Base-by-base conservation (phyloP, 2,329 filamentous ascomycete species). In the Alternaria alternata region DNA sequence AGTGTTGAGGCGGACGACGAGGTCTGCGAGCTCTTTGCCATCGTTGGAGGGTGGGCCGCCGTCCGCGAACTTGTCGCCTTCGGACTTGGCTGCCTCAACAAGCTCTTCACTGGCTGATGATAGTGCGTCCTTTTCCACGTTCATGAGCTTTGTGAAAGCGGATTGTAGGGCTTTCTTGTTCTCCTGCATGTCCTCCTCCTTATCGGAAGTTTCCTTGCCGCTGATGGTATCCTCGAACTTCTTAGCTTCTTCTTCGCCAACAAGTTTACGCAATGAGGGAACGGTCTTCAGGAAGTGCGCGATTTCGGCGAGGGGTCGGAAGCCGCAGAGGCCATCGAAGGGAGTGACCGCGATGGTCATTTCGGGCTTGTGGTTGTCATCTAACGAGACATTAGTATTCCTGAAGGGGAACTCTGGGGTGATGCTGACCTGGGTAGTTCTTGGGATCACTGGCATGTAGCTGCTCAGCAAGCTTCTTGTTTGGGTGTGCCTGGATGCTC, bases 311-410 rank as follows among this genome's bases (percentile, higher is more conserved):
- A 97, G 83, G 0, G 95, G 95, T 9, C 95, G 88, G 84, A 99
- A 99, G 34, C 95, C 95, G 73, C 95, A 99, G 34, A 99, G 87
- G 0, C 95, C 95, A 77, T 98, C 94, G 68, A 99, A 99, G 0
- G 93, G 90, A 1, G 95, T 98, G 72, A 99, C 90, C 63, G 95
- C 95, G 78, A 99, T 97, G 64, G 95, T 94, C 95, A 99, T 99
- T 81, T 99, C 95, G 34, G 95, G 95, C 82, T 99, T 99, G 85
- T 99, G 95, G 82, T 99, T 99, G 83, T 98, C 94, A 84, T 99
- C 67, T 68, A 42, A n/a, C n/a, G 32, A 14, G 12, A 6, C 24
- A 18, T 59, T 8, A 59, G 57, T 39, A 51, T n/a, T 11, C 16
- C 14, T 18, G 22, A 7, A 22, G 22, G 12, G 12, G 12, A 18